These are phyloP conservation scores for Paraphysoderma sedebokerense DNA, from an alignment of 371 early-diverging fungal genomes.

Conservation along the genomic window DNA sequence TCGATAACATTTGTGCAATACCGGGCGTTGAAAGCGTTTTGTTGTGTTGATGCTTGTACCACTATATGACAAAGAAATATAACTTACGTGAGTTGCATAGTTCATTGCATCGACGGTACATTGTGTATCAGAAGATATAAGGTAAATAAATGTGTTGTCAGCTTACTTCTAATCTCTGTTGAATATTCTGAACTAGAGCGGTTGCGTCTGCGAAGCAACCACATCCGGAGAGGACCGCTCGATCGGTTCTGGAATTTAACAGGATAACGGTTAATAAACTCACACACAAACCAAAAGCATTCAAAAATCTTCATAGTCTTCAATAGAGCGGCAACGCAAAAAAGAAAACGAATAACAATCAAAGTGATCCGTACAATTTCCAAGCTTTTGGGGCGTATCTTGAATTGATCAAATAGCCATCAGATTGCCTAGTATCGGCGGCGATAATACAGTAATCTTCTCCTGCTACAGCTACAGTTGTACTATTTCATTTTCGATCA, in stretches of 20 bases:
- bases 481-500: too few relatives aligned
- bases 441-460: constrained; percentile 90
- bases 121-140: background rate
- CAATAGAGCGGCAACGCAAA: too few relatives aligned
- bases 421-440: constrained; percentile 94
- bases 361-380: constrained; percentile 31
- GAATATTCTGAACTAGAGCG: constrained; percentile 66
- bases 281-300: background rate
- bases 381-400: constrained; percentile 88
- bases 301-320: background rate
- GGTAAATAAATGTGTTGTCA: too few relatives aligned
- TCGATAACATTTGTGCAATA: constrained; percentile 88
- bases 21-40: constrained; percentile 73
- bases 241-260: too few relatives aligned
- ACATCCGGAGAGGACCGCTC: constrained; percentile 68
- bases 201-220: constrained; percentile 93
- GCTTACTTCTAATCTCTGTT: constrained; percentile 71
- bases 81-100: background rate
- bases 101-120: background rate
- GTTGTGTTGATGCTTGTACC: constrained; percentile 81
- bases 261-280: too few relatives aligned
- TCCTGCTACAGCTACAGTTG: constrained; percentile 86
- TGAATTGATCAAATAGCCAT: constrained; percentile 90
- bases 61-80: constrained; percentile 20
- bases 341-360: background rate